phyloP scores from a whole-genome alignment of 371 early-diverging fungal species.

The Mucor mucedo region DNA sequence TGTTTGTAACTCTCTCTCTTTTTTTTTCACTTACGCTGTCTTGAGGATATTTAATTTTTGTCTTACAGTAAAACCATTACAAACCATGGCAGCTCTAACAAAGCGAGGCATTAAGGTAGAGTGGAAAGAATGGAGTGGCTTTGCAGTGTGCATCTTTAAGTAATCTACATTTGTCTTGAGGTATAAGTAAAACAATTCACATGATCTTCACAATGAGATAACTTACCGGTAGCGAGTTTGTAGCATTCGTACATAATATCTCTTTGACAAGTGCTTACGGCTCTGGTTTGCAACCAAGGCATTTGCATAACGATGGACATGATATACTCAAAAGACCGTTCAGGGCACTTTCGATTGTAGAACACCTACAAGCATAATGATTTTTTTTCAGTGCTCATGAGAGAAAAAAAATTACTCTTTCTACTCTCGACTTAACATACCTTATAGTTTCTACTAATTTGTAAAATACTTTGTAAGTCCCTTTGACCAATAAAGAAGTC shows the following conservation, averaged over 20 bases:
- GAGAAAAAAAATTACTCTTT: neutral
- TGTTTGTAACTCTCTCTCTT: neutral
- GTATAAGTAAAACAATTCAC: neutral
- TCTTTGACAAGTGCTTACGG: conserved; percentile 23
- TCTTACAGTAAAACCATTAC: conserved; percentile 24
- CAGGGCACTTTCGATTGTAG: conserved; percentile 30
- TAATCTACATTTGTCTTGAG: neutral
- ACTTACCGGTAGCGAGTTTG: conserved; percentile 27
- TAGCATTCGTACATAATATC: conserved; percentile 33
- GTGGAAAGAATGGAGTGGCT: conserved; percentile 14
- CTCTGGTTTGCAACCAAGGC: conserved; percentile 25
- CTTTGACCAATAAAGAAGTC: conserved; percentile 24
- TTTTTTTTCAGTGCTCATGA: neutral
- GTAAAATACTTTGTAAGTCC: conserved; percentile 19
- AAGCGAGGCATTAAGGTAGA: neutral
- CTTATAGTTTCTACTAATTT: conserved; percentile 27
- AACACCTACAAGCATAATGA: conserved; percentile 1
- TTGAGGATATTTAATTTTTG: conserved; percentile 21
- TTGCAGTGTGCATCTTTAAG: conserved; percentile 4
- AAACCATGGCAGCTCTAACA: conserved; percentile 22
- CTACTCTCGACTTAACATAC: neutral
- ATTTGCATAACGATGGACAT: conserved; percentile 22
- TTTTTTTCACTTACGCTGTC: conserved; percentile 18
- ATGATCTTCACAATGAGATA: too few relatives aligned
- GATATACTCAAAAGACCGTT: conserved; percentile 28